Base-by-base conservation (phyloP, 2,329 filamentous ascomycete genomes). In the Fusarium sp. region DNA sequence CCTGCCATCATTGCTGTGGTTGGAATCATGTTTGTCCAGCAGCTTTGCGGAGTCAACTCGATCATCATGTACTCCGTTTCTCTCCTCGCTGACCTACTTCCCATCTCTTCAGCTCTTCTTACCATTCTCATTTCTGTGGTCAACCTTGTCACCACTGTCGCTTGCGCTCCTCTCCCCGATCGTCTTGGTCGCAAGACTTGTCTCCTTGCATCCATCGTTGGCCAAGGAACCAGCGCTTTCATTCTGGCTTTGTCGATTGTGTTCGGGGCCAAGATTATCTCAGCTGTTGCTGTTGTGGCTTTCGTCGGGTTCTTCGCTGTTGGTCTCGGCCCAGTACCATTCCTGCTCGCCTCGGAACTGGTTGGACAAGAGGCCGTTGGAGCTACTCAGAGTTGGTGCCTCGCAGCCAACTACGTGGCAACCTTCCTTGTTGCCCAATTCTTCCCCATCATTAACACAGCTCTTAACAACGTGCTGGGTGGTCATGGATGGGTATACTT, bases 61-160 rank as follows among this genome's bases (percentile, higher is more conserved):
- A 95, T 98, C 77, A 92, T 98, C 81, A 98, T 99, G 95, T 99
- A 99, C 81, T 97, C 95, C 4, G 96, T 98, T 8, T 94, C 93
- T 1, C 89, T 99, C 2, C 87, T 99, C 16, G 89, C 92, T 32
- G 90, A 90, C 68, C 87, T 98, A 3, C 87, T 99, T 0, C 92
- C 93, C 6, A 89, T 94, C 49, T 94, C 90, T 67, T 95, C 95
- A 0, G 91, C 92, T 0, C 83, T 97, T 2, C 86, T 99, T 55
- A 97, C 95, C 58, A 95, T 98, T 65, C 82, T 92, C 58, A 94
- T 98, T 63, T 97, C 94, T 1, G 86, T 90, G 15, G 88, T 97
- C 77, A 98, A 98, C 81, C 89, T 99, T 38, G 75, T 93, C 74
- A 93, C 93, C 53, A 98, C 96, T 0, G 84, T 93, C 20, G 88